Evolutionary conservation across 371 early-diverging fungal species (phyloP).

Genomic region (Syncephalastrum monosporum): DNA sequence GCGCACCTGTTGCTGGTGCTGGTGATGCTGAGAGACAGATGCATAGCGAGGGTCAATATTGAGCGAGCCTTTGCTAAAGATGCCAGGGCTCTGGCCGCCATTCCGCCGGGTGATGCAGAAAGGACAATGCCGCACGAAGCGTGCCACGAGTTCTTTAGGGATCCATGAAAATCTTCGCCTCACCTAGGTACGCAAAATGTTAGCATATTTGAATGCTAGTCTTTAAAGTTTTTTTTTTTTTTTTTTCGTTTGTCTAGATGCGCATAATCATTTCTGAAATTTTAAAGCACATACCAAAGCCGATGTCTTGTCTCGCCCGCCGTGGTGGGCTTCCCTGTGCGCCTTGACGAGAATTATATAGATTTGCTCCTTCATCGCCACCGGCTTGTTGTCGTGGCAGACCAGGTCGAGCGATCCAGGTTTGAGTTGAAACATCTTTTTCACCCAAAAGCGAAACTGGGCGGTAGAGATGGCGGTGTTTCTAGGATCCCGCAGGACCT

Average conservation of each 20-base stretch:
- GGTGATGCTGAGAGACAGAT: conserved; percentile 2
- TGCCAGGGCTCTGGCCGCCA: background rate
- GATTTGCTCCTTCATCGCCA: conserved; percentile 60
- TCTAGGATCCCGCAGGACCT: conserved; percentile 57
- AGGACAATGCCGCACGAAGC: conserved; percentile 59
- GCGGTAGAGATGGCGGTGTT: conserved; percentile 68
- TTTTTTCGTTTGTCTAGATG: no score
- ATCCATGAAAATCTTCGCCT: conserved; percentile 59
- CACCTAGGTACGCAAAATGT: conserved; percentile 28
- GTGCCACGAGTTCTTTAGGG: conserved; percentile 61
- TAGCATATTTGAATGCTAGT: background rate
- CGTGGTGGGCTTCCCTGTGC: conserved; percentile 62
- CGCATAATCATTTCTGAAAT: no score
- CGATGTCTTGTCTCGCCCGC: conserved; percentile 66
- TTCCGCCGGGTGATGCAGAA: conserved; percentile 15
- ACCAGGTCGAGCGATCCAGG: conserved; percentile 40
- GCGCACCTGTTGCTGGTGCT: conserved; percentile 3
- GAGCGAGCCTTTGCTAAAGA: no score
- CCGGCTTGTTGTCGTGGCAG: conserved; percentile 58
- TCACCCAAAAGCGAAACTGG: conserved; percentile 67
- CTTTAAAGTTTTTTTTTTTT: background rate
- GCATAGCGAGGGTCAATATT: background rate
- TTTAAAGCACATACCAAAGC: conserved; percentile 44
- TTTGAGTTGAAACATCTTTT: conserved; percentile 61
- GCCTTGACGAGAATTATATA: conserved; percentile 54